Evolutionary conservation across 371 early-diverging fungal species (phyloP), one percentile per base, ranked within the genome.

Genomic region (Dichotomocladium elegans): DNA sequence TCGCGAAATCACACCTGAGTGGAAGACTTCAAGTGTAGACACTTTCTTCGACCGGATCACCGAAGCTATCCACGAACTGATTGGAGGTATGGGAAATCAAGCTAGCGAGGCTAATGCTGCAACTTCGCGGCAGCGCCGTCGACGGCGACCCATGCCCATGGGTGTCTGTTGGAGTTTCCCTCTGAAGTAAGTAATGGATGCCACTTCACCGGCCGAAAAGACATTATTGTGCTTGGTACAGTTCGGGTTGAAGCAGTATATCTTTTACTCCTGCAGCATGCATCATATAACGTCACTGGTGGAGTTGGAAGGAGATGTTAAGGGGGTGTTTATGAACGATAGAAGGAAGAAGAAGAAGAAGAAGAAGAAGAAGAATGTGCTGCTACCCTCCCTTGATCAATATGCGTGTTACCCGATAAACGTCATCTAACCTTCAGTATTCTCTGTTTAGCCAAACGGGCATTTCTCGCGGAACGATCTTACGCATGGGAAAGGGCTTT

Each of bases 401-500:
- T 37, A 33, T 43, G 12, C 4, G 12, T 26, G 25, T 15, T 17
- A 53, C 31, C 34, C 10, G 3, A 5, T 45, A 26, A 37, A 37
- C 37, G 8, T 28, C 25, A 43, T 11, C 48, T 30, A 33, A 7
- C 43, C 22, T 31, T 15, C 22, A 26, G 27, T 35, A 5, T 24
- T 12, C 21, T 46, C 17, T 28, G 17, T 28, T 31, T 49, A 77
- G 81, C 51, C 96, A 97, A 72, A 88, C 88, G 2, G 74, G 79
- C 47, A 75, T 93, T 10, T 74, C 79, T 59, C 61, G 72, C 45
- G 93, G 94, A 33, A 85, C 70, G 27, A 81, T 94, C 34, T 69
- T 92, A 42, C 78, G 85, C 62, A 95, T 95, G 96, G 93, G 88
- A 61, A 97, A 96, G 79, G 95, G 95, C 7, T 95, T 95, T 57